These are phyloP conservation scores for Domatiomyces globalis DNA, from an alignment of 2,329 filamentous ascomycete genomes.

Conservation along the genomic window DNA sequence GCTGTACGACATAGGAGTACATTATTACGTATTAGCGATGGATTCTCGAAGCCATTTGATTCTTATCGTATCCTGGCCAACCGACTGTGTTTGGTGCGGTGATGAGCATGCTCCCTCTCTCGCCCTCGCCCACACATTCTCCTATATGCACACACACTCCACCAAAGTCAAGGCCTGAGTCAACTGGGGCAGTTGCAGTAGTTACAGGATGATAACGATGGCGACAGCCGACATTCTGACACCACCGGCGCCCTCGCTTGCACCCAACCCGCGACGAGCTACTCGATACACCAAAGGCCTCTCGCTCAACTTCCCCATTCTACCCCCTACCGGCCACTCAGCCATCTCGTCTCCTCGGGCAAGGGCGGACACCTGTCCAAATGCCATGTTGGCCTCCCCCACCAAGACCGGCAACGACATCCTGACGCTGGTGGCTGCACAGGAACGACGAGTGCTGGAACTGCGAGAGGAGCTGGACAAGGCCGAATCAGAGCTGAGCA, in stretches of 20 bases:
- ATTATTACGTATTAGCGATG: not conserved
- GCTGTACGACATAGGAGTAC: too few species aligned
- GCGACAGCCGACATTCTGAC: not conserved
- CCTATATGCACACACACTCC: too few species aligned
- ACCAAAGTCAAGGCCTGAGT: too few species aligned
- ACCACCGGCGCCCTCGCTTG: not conserved
- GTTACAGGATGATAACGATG: not conserved
- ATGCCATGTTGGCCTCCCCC: slow-evolving; percentile 21
- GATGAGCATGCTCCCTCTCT: too few species aligned
- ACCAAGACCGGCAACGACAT: slow-evolving; percentile 49
- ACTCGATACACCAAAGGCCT: slow-evolving; percentile 31
- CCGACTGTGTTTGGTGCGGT: too few species aligned
- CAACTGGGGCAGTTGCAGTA: too few species aligned
- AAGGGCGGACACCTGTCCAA: not conserved
- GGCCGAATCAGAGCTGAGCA: slow-evolving; percentile 62
- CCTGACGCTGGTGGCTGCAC: slow-evolving; percentile 77
- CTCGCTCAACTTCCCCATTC: slow-evolving; percentile 35
- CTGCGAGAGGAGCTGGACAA: slow-evolving; percentile 75
- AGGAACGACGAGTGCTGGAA: slow-evolving; percentile 82
- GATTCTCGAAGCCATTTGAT: too few species aligned
- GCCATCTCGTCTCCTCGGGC: slow-evolving; percentile 5
- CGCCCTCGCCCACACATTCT: too few species aligned
- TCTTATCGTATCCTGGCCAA: too few species aligned
- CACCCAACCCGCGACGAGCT: slow-evolving; percentile 4
- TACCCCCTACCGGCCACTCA: slow-evolving; percentile 19